These are phyloP conservation scores for Leavenworthia alabamica DNA, from an alignment of 345 rosid genomes.

Conservation along the genomic window DNA sequence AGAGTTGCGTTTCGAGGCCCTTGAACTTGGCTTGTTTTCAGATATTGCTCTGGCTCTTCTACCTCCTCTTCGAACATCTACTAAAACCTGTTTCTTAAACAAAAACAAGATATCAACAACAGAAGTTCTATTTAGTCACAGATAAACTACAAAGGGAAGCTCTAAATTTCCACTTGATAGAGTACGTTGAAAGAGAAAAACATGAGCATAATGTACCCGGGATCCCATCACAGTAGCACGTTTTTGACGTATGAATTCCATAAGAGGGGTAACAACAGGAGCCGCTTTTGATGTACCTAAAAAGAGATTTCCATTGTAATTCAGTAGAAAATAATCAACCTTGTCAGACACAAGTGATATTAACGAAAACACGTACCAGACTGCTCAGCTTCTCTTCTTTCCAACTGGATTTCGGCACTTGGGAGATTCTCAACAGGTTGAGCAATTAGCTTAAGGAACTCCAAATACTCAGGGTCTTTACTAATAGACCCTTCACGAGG, in stretches of 20 bases:
- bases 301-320: not conserved
- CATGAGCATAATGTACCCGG: slow-evolving; percentile 39
- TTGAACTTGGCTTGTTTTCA: slow-evolving; percentile 35
- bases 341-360: not conserved
- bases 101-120: slow-evolving; percentile 11
- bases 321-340: not conserved
- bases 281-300: slow-evolving; percentile 45
- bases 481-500: slow-evolving; percentile 62
- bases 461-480: slow-evolving; percentile 62
- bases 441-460: slow-evolving; percentile 57
- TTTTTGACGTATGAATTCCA: slow-evolving; percentile 77
- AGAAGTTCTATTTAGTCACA: not conserved
- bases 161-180: not conserved
- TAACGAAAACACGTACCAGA: slow-evolving; percentile 39
- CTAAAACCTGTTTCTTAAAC: slow-evolving; percentile 35
- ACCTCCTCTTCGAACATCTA: slow-evolving; percentile 35
- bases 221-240: slow-evolving; percentile 54
- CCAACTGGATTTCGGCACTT: slow-evolving; percentile 58
- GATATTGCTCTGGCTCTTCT: slow-evolving; percentile 45
- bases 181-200: not conserved
- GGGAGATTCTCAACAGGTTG: slow-evolving; percentile 60
- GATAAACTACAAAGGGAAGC: not conserved
- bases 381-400: slow-evolving; percentile 60
- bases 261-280: slow-evolving; percentile 59
- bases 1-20: slow-evolving; percentile 38